Evolutionary conservation across 192 early-diverging fungal species (phyloP), one percentile per base, ranked within the genome.

Genomic region (Mycoemilia scoparia): DNA sequence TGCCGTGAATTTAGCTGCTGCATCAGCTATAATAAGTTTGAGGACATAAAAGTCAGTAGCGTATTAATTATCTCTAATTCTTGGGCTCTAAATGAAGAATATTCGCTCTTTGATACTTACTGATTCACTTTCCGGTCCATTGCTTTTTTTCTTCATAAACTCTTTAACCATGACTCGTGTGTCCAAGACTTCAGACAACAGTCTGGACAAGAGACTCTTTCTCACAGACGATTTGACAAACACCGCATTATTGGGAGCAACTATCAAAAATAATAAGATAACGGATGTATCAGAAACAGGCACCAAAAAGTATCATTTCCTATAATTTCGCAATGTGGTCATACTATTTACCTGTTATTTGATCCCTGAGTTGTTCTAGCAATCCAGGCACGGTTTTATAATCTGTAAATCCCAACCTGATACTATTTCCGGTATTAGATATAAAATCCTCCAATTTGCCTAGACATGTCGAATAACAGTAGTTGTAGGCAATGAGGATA

Each of bases 401-500:
- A 19, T 62, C 56, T 3, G 69, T 46, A 7, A 77, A 74, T 7
- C 89, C 89, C 21, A 90, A 50, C 12, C 68, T 50, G 1, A 55
- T 53, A 0, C 39, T 32, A 5, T 49, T 41, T 10, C 67, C 69
- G 1, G 8, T 12, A 13, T 12, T 23, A 2, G 21, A 14, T 16
- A 27, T 32, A 1, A 20, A 18, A 9, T 36, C 29, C 16, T 47
- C 52, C 7, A 61, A 21, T 14, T 49, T 66, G 0, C 91, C 88
- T 1, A 96, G 46, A 45, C 85, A 87, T 0, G 90, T 96, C 7
- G 85, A 89, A 46, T 69, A 91, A 46, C 90, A 96, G 29, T 81
- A 85, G 48, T 96, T 96, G 57, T 89, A 96, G 0, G 87, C 91
- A 48, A 93, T 91, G 76, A 96, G 88, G 10, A 96, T 64, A 41